Evolutionary conservation across 345 rosid genomes (phyloP), one percentile per base, ranked within the genome.

Genomic region (Laguncularia racemosa): DNA sequence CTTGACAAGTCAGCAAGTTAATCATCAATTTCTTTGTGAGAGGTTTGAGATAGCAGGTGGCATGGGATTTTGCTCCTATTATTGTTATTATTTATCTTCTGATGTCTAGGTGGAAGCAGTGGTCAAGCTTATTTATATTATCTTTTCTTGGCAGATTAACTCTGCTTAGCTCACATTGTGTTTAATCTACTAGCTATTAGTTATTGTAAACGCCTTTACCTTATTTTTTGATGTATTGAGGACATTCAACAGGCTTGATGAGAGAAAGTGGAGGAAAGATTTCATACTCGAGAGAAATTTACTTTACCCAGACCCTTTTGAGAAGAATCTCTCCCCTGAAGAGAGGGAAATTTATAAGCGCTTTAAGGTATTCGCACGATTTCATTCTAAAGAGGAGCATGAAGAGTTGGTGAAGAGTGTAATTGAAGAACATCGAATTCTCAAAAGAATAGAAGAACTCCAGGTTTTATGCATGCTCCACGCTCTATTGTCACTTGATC

Each of bases 211-310:
- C 7, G 40, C 40, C 40, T 49, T 44, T 38, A 48, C 33, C 17
- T 53, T 20, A 49, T 50, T 20, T 50, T 20, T 18, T 11, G 60
- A 57, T 50, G 40, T 46, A 43, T 20, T 6, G 15, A 19, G 59
- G 17, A 53, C 67, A 59, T 73, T 77, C 59, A 52, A 20, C 83
- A 89, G 99, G 84, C 89, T 89, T 66, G 96, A 89, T 63, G 99
- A 93, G 81, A 87, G 99, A 81, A 87, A 89, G 70, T 87, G 87
- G n/a, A 81, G 95, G 68, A 93, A 87, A 69, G 84, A 89, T 55
- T 93, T 93, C 63, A 77, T 87, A 68, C 67, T 93, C 61, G 97
- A 89, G 61, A 82, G 97, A 71, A 87, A 89, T 71, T 68, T 93
- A 67, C 75, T 93, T 68, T 75, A 79, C 67, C 78, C 86, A 18